Evolutionary conservation across 495 filamentous ascomycete genomes (phyloP), one percentile per base, ranked within the genome.

Genomic region (Neurospora sublineolata): DNA sequence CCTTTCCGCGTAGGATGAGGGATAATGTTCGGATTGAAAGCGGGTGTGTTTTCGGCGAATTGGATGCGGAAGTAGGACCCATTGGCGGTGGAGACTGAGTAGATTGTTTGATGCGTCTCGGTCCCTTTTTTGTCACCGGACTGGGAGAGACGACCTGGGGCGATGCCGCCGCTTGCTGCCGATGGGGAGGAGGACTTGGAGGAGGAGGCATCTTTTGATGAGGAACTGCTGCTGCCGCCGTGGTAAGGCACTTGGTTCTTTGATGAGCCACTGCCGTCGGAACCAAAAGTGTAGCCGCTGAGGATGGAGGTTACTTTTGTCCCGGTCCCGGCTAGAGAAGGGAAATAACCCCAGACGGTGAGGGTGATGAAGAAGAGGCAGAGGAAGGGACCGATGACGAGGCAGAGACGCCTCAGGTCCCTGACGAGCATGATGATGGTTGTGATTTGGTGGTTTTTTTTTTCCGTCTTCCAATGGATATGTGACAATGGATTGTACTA

Each of bases 21-120:
- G 58, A 87, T 79, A 71, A 87, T 84, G 75, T 85, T 87, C 40
- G 86, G 85, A 70, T 87, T 87, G 42, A 83, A 81, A 69, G 78
- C 78, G 11, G 69, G 46, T 6, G 74, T 60, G 38, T 73, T 70
- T 3, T 16, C 6, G 67, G 75, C 83, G 74, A 86, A 84, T 10
- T 78, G 74, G 76, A 87, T 80, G 41, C 68, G 69, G 72, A 85
- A 86, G 75, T 78, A 86, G 38, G 75, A 79, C 39, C 72, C 72
- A 71, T 85, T 78, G 1, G 74, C 16, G 27, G 79, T 84, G 8
- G 83, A 84, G 36, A 76, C 38, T 0, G 86, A 87, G 72, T 77
- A 82, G 20, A 88, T 72, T 60, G 82, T 76, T 67, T 75, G n/a
- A n/a, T n/a, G n/a, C n/a, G n/a, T n/a, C n/a, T n/a, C n/a, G n/a